Base-by-base conservation (phyloP, 345 rosid genomes). In the Eucalyptus pauciflora region DNA sequence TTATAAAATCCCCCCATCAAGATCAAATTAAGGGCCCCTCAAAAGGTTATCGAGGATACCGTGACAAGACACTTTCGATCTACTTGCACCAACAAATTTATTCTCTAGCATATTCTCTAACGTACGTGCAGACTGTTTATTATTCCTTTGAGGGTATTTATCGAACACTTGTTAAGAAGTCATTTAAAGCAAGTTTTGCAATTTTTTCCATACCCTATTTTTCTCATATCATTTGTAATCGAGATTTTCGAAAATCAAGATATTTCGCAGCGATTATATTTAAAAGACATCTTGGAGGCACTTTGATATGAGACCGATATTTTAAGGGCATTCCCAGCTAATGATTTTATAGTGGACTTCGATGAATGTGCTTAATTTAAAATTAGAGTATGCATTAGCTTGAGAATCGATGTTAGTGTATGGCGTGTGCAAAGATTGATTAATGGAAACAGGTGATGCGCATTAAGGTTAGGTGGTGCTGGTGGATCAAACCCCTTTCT, bases 401-500 rank as follows among this genome's bases (percentile, higher is more conserved):
- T 41, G 85, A 76, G 48, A 3, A 76, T 76, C 85, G 29, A 25
- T 11, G 85, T 76, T 76, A 76, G 85, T 41, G 7, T 20, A 41
- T 76, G 85, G 85, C 29, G 85, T 76, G 5, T 41, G 10, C 85
- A 41, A 41, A 76, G 48, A 6, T 76, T 76, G 48, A 76, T 76
- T 20, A 76, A 41, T 76, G 85, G 85, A 76, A 12, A 41, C 85
- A 41, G 85, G 48, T 76, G 85, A 76, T 76, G 43, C 29, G 85
- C 48, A 76, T 22, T 20, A 18, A 11, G 81, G 93, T 90, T 92
- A 90, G 92, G 92, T 90, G 60, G 87, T 90, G 71, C 88, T 87
- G 93, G 89, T 91, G 67, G 89, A 93, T 92, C 94, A 91, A 91
- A 90, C 89, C 90, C 87, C 22, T 25, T 54, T 37, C 69, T 56